Base-by-base conservation (phyloP, 305 asterid genomes). In the Fraxinus latifolia region DNA sequence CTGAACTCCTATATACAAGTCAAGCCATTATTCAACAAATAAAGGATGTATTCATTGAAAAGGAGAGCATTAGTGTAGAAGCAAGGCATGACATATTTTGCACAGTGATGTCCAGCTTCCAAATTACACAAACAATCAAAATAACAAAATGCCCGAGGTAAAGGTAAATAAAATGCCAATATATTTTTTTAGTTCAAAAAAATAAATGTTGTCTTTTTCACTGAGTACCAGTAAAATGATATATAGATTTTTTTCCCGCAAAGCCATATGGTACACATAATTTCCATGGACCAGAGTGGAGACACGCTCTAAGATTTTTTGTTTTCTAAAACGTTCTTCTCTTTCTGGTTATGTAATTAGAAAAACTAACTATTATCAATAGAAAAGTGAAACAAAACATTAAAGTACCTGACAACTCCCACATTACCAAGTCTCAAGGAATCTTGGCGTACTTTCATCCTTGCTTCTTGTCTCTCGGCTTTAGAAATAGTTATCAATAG, bases 401-500 rank as follows among this genome's bases (percentile, higher is more conserved):
- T 32, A 74, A 58, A 83, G 80, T 87, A 96, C 99, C 98, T 93
- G 89, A 92, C 85, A 73, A 96, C 98, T 78, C 98, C 98, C 73
- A 96, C 92, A 87, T 91, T 94, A 87, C 98, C 98, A 79, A 94
- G 93, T 88, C 97, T 94, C 89, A 93, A 80, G 72, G 98, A 94
- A 86, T 94, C 99, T 80, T 96, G 98, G 44, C 97, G 97, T 82
- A 94, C 92, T 89, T 90, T 96, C 95, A 89, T 89, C 87, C 99
- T 91, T 62, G 98, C 97, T 87, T 96, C 99, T 83, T 91, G 97
- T 81, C 99, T 92, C 91, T 96, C 96, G 50, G 98, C 97, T 92
- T 95, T 96, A 82, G 99, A 92, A 79, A 93, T 91, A 76, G 97
- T 91, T 92, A 94, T 92, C 88, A 96, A 87, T 82, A 96, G 84